Evolutionary conservation across 257 asterid species (phyloP).

Genomic region (Nemophila menziesii): DNA sequence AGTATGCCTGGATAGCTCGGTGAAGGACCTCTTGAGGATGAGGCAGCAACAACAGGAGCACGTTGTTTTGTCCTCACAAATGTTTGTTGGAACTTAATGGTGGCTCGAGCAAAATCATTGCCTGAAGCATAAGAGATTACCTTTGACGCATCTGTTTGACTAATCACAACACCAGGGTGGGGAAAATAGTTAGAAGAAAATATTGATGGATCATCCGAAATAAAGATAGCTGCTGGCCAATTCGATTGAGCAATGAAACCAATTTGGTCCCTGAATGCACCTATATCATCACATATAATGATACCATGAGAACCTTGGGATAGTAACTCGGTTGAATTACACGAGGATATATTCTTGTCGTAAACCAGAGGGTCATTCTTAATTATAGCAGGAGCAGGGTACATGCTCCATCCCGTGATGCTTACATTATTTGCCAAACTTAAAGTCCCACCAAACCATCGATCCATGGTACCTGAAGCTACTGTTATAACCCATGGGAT

Average conservation of each 20-base stretch:
- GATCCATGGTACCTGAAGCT: conserved; percentile 24
- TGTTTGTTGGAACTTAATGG: too few relatives aligned
- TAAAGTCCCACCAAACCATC: conserved; percentile 23
- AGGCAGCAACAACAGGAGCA: too few relatives aligned
- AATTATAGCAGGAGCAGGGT: conserved; percentile 15
- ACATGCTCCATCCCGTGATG: conserved; percentile 25
- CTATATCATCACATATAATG: conserved; percentile 11
- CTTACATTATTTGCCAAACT: conserved; percentile 21
- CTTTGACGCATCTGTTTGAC: too few relatives aligned
- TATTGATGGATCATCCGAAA: background rate
- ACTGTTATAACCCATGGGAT: conserved; percentile 31
- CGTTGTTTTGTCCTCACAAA: background rate
- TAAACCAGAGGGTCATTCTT: conserved; percentile 10
- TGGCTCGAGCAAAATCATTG: too few relatives aligned
- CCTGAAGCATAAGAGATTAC: too few relatives aligned
- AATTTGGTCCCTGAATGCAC: background rate
- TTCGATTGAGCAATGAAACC: background rate
- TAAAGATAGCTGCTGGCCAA: background rate
- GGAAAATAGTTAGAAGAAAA: background rate
- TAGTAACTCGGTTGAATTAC: conserved; percentile 13
- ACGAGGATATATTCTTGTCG: conserved; percentile 17
- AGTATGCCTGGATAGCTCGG: too few relatives aligned
- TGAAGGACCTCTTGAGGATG: too few relatives aligned
- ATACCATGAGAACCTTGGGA: conserved; percentile 3
- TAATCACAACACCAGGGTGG: background rate